A percentile compares a stretch with the other conserved stretches of the same genome.
These are phyloP conservation scores for Dactylonectria estremocensis DNA, from an alignment of 2,329 filamentous ascomycete species.

Conservation along the genomic window DNA sequence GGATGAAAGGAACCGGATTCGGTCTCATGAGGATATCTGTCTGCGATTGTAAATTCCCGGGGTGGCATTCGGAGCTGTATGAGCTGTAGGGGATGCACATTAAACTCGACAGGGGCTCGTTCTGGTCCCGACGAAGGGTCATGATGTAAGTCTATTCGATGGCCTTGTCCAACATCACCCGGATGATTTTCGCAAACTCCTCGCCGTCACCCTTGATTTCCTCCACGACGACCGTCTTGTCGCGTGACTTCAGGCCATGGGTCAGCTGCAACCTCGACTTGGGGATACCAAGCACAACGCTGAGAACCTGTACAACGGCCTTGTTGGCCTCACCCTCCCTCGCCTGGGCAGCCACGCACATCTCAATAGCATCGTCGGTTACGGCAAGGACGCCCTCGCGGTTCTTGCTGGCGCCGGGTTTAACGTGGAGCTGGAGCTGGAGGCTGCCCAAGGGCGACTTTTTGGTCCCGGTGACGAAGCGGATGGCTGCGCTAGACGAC, in stretches of 20 bases:
- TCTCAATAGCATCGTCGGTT: constrained; percentile 70
- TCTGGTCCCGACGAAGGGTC: not conserved
- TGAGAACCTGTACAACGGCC: constrained; percentile 75
- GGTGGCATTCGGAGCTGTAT: not conserved
- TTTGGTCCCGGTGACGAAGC: constrained; percentile 64
- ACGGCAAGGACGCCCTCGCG: constrained; percentile 74
- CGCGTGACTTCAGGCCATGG: constrained; percentile 74
- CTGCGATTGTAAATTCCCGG: not conserved
- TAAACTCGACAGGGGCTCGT: not conserved
- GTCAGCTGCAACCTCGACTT: constrained; percentile 76
- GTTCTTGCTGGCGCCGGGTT: constrained; percentile 73
- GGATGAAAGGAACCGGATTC: too few species aligned
- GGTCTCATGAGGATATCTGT: not conserved
- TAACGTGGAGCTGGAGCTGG: constrained; percentile 77
- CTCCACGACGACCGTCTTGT: constrained; percentile 71
- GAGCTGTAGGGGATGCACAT: not conserved
- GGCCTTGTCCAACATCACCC: constrained; percentile 49
- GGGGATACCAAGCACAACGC: constrained; percentile 71
- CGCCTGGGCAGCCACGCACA: constrained; percentile 77
- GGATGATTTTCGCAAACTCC: constrained; percentile 46
- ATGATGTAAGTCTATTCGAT: constrained; percentile 29
- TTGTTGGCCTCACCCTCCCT: constrained; percentile 79
- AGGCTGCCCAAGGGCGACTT: constrained; percentile 64
- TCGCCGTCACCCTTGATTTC: constrained; percentile 54
- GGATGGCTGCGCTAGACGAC: constrained; percentile 55